A percentile compares a stretch with the other conserved stretches of the same genome.
Conservation (phyloP, 305 asterid genomes). For the Andrographis paniculata region DNA sequence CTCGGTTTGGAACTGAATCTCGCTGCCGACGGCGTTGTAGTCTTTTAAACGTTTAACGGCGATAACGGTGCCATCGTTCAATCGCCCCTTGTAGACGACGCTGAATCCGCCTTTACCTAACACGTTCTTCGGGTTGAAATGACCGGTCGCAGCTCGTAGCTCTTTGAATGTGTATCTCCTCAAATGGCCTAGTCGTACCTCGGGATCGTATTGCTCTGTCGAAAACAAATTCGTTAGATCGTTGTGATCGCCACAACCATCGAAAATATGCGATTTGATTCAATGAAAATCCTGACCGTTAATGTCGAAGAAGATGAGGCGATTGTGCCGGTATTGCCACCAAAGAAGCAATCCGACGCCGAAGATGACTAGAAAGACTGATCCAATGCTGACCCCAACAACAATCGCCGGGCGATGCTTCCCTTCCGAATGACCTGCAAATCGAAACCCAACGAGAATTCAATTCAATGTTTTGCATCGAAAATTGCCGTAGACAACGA, state of each 20-base stretch:
- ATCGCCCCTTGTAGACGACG: constrained; percentile 70
- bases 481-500: too few relatives aligned
- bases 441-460: constrained; percentile 9
- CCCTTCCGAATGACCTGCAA: constrained; percentile 41
- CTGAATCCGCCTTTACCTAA: constrained; percentile 93
- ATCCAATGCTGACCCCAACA: constrained; percentile 56
- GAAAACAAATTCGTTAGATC: neutral
- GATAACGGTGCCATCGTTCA: constrained; percentile 69
- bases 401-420: constrained; percentile 58
- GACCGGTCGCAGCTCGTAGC: constrained; percentile 76
- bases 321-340: constrained; percentile 76
- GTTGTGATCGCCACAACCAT: too few relatives aligned
- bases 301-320: constrained; percentile 90
- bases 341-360: constrained; percentile 51
- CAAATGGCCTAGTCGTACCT: constrained; percentile 81
- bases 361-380: constrained; percentile 34
- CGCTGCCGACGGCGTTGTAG: constrained; percentile 74
- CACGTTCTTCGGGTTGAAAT: constrained; percentile 70
- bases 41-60: constrained; percentile 91
- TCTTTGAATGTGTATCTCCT: constrained; percentile 77
- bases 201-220: constrained; percentile 86
- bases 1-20: constrained; percentile 91
- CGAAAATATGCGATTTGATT: neutral
- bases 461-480: too few relatives aligned
- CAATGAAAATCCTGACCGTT: constrained; percentile 40